Conservation (phyloP, 345 rosid species). For the Sonneratia caseolaris region DNA sequence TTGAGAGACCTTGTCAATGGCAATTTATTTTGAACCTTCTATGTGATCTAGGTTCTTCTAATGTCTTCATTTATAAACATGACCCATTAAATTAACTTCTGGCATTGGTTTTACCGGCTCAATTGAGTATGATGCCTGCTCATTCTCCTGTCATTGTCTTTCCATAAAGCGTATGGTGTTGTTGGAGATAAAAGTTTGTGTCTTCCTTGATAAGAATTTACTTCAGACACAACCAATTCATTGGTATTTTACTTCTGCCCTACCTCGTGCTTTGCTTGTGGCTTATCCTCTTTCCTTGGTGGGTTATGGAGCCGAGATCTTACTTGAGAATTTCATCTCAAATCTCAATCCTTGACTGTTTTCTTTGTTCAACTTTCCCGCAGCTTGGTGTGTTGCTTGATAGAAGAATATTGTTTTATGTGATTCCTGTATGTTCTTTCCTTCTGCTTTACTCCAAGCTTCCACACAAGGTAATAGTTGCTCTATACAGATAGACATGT, state of each 20-base stretch:
- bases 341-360: background rate
- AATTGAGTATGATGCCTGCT: background rate
- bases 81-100: no score
- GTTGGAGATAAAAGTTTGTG: background rate
- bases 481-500: background rate
- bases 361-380: slow-evolving; percentile 11
- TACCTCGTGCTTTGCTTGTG: slow-evolving; percentile 69
- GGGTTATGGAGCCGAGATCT: slow-evolving; percentile 20
- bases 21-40: background rate
- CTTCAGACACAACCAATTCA: slow-evolving; percentile 69
- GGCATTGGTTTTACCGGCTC: background rate
- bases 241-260: slow-evolving; percentile 98
- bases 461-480: slow-evolving; percentile 70
- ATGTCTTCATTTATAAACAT: no score
- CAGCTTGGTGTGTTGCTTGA: slow-evolving; percentile 79
- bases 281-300: slow-evolving; percentile 92
- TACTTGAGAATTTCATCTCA: background rate
- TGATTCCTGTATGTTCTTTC: slow-evolving; percentile 63
- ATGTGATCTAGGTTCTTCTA: no score
- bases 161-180: background rate
- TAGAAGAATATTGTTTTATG: slow-evolving; percentile 51
- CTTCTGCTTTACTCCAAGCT: slow-evolving; percentile 87
- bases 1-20: background rate
- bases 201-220: slow-evolving; percentile 29
- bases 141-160: background rate